Evolutionary conservation across 345 rosid genomes (phyloP).

Genomic region (Eucalyptus sp.): DNA sequence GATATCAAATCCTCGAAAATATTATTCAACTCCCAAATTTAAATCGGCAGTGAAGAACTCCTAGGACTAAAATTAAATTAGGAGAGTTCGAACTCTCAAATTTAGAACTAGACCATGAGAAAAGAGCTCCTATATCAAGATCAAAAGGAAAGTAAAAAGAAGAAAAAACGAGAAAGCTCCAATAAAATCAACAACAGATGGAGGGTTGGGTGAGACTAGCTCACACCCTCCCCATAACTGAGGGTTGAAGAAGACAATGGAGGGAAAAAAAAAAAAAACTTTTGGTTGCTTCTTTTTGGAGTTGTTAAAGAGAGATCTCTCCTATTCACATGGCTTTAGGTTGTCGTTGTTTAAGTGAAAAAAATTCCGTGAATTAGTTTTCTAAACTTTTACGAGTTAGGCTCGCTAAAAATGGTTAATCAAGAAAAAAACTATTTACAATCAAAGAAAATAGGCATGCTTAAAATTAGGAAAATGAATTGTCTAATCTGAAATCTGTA

Average conservation of each 20-base stretch:
- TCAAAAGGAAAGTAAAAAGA: no score
- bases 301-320: background rate
- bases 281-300: background rate
- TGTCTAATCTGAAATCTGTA: background rate
- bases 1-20: background rate
- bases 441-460: background rate
- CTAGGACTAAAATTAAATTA: no score
- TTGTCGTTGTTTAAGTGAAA: background rate
- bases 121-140: background rate
- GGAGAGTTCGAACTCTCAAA: background rate
- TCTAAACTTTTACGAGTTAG: rapidly evolving
- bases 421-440: background rate
- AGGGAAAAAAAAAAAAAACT: no score
- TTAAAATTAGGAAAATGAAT: no score
- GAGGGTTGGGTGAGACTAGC: background rate
- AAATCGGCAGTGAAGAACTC: background rate
- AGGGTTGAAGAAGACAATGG: no score
- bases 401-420: no score
- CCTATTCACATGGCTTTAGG: background rate
- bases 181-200: background rate
- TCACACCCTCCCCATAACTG: rapidly evolving
- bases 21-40: background rate
- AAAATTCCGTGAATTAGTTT: background rate
- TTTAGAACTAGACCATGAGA: rapidly evolving
- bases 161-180: rapidly evolving